Percentiles rank a stretch among this genome's conserved stretches.
These are phyloP conservation scores for Aureobasidium sp. DNA, from an alignment of 2,329 filamentous ascomycete genomes.

Conservation along the genomic window DNA sequence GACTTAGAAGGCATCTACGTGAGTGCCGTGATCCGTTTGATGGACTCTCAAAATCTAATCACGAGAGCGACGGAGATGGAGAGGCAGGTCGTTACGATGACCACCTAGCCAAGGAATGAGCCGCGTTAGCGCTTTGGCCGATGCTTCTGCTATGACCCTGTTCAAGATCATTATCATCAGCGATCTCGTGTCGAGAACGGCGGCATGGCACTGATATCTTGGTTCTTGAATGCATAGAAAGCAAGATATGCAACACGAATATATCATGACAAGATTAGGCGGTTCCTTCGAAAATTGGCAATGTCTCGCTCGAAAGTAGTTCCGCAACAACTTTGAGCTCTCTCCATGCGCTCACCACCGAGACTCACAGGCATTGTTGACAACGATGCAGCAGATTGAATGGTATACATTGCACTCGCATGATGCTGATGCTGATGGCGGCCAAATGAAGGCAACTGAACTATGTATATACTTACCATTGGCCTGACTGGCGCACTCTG, in stretches of 20 bases:
- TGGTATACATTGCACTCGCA: not conserved
- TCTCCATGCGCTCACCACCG: not conserved
- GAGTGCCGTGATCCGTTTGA: not conserved
- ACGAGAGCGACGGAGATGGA: not conserved
- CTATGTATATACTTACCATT: conserved; percentile 24
- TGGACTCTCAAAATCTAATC: not conserved
- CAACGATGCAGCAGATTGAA: not conserved
- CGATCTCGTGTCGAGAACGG: not conserved
- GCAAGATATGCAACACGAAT: not conserved
- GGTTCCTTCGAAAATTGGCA: not conserved
- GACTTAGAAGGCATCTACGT: not conserved
- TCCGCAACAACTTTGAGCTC: not conserved
- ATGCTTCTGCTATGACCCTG: not conserved
- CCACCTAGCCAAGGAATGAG: not conserved
- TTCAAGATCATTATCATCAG: too few relatives aligned
- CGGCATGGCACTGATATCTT: not conserved
- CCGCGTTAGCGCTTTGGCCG: not conserved
- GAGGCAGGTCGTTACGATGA: not conserved
- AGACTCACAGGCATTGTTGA: not conserved
- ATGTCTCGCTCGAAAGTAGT: not conserved
- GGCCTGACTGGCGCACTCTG: conserved; percentile 19
- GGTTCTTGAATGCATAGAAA: not conserved
- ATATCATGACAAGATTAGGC: not conserved
- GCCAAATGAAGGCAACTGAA: not conserved
- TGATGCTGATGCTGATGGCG: not conserved